Base-by-base conservation (phyloP, 2,329 filamentous ascomycete genomes). In the Albifimbria verrucaria region DNA sequence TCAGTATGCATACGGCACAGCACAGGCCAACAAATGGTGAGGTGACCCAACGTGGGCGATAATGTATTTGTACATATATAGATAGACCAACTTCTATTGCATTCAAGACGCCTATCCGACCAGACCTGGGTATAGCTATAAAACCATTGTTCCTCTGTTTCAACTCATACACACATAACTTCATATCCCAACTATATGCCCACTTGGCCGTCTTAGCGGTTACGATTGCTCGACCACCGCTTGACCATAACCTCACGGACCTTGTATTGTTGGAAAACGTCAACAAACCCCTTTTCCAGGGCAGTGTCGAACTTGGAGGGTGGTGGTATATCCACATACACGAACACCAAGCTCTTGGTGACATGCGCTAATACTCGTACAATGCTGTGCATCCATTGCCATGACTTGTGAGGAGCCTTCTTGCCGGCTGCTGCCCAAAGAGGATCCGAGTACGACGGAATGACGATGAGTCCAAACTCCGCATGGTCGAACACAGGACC, bases 401-500 rank as follows among this genome's bases (percentile, higher is more conserved):
- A 95, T 15, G 81, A 79, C 62, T 75, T 78, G 44, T 68, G 67
- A 39, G 77, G 74, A 48, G 76, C 63, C 48, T 73, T 66, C 43
- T 81, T 80, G 3, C 80, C 79, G 46, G 79, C 70, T 1, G 77
- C 72, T 57, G 80, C 78, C 92, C 92, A 97, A 64, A 87, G 85
- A 0, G 82, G 66, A 65, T 94, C 77, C 0, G 80, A 86, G 66
- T 95, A 97, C 0, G 91, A 87, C 0, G 94, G 93, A 3, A 97
- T 67, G 41, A 99, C 84, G 22, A 93, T 78, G 43, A 97, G 74
- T 1, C 90, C 92, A 66, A 97, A 99, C 65, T 97, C 92, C 21
- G 94, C 94, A 66, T 99, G 94, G 21, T 91, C 86, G 68, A 99
- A 97, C 0, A 94, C 93, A 0, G 94, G 94, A 0, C 94, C 94